phyloP scores from a whole-genome alignment of 1,284 basidiomycete genomes.

The Apiotrichum siamense region DNA sequence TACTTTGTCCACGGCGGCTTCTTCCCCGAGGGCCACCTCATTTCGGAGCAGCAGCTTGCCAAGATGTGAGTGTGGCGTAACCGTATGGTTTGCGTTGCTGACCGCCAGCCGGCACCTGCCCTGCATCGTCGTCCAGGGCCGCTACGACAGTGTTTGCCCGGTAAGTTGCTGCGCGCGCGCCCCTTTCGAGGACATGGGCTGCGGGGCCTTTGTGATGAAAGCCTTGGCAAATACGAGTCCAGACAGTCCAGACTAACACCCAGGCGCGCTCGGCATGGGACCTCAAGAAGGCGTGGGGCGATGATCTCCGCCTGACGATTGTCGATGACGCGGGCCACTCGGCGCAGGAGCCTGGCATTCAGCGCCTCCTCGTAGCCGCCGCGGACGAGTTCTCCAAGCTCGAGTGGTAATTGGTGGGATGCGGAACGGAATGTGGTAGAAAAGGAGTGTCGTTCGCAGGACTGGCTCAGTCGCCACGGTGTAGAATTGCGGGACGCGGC shows the following conservation, averaged over 20 bases:
- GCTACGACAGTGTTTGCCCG: conserved; percentile 51
- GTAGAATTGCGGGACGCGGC: too few species aligned
- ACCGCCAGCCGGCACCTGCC: conserved; percentile 72
- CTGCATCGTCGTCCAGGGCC: conserved; percentile 76
- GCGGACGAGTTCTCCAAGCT: conserved; percentile 8
- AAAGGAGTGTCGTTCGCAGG: neutral
- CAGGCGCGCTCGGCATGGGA: conserved; percentile 53
- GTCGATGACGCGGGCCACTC: conserved; percentile 91
- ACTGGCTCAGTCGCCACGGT: too few species aligned
- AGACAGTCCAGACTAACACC: too few species aligned
- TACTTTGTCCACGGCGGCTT: conserved; percentile 85
- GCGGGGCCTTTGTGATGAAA: too few species aligned
- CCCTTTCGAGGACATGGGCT: too few species aligned
- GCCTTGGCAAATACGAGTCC: too few species aligned
- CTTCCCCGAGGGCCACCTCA: conserved; percentile 70
- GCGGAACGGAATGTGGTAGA: neutral
- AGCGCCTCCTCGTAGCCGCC: conserved; percentile 55
- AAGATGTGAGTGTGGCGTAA: conserved; percentile 74
- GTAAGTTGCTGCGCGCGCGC: too few species aligned
- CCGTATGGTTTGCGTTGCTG: neutral
- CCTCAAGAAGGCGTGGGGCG: conserved; percentile 77
- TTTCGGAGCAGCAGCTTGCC: conserved; percentile 75
- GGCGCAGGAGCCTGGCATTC: conserved; percentile 68
- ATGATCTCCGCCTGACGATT: conserved; percentile 59
- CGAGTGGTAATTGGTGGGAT: neutral